Base-by-base conservation (phyloP, 768 basidiomycete species). In the Butyriboletus loyo region DNA sequence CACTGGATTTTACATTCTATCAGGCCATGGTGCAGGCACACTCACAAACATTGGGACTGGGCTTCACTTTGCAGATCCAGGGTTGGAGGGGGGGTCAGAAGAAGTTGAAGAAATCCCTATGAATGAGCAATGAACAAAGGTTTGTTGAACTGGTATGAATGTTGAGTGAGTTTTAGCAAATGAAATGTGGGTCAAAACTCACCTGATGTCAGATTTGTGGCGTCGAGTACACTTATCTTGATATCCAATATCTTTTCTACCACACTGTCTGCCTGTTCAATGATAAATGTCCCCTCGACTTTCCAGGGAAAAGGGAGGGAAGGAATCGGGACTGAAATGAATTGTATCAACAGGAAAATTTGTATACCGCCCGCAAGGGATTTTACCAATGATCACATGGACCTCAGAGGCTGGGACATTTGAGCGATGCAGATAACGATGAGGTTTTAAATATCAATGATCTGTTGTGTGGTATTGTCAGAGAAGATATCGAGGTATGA, bases 1-100 rank as follows among this genome's bases (percentile, higher is more conserved):
- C 21, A 38, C 39, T 0, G 55, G 57, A 11, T 58, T 58, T 22
- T 50, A 50, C 4, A 38, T 44, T 27, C 9, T 21, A 19, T 40
- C 39, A 4, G 14, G 5, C 22, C 22, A 21, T 19, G 25, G 11
- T 9, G 5, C n/a, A n/a, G n/a, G n/a, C n/a, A n/a, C n/a, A n/a
- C n/a, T n/a, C n/a, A n/a, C n/a, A 11, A 11, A 21, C 19, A 21
- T 53, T 9, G 49, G 27, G 7, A 36, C 40, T 3, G 4, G 15
- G 3, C 34, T 41, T 10, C 34, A 35, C 7, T 56, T 55, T 40
- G 53, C 22, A 19, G 43, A 38, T n/a, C 30, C 24, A 4, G 31
- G 22, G n/a, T 4, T 4, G 7, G 43, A n/a, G n/a, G n/a, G n/a
- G n/a, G n/a, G 1, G 5, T 14, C 14, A 5, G 19, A 11, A 0